Conservation (phyloP, 2,329 filamentous ascomycete species). For the Neonectria sp. region DNA sequence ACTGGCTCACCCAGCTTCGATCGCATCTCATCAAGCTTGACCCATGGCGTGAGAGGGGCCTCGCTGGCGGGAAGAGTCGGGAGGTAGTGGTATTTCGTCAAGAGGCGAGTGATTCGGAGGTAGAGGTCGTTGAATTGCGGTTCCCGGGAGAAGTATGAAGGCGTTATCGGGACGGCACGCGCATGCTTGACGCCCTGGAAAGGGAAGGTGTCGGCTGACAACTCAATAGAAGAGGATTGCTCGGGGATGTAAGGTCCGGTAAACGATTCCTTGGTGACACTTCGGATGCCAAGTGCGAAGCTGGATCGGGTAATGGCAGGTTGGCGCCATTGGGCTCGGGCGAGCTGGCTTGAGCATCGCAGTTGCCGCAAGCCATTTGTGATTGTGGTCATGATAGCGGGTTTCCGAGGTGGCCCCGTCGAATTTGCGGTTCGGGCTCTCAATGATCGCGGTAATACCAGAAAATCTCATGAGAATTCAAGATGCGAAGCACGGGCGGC, state of each 20-base stretch:
- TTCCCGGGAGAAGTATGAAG: conserved; percentile 94
- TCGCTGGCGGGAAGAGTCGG: conserved; percentile 77
- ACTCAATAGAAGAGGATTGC: conserved; percentile 38
- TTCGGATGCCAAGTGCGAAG: conserved; percentile 48
- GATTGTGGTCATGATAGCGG: conserved; percentile 54
- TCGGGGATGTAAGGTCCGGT: conserved; percentile 24
- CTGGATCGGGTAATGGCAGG: conserved; percentile 41
- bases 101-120: conserved; percentile 79
- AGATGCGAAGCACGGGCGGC: conserved; percentile 29
- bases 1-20: conserved; percentile 79
- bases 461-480: conserved; percentile 47
- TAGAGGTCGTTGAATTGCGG: conserved; percentile 90
- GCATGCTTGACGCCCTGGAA: conserved; percentile 64
- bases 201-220: conserved; percentile 44
- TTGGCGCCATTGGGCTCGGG: conserved; percentile 50
- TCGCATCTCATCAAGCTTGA: conserved; percentile 83
- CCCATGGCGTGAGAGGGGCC: conserved; percentile 84
- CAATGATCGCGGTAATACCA: conserved; percentile 39
- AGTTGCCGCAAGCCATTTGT: conserved; percentile 54
- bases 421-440: conserved; percentile 42
- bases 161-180: conserved; percentile 85
- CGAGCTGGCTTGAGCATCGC: conserved; percentile 52
- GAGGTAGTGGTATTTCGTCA: conserved; percentile 80
- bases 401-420: conserved; percentile 43
- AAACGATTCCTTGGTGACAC: conserved; percentile 44